Conservation (phyloP, 176 grass and related monocot species). For the Puccinellia tenuiflora region DNA sequence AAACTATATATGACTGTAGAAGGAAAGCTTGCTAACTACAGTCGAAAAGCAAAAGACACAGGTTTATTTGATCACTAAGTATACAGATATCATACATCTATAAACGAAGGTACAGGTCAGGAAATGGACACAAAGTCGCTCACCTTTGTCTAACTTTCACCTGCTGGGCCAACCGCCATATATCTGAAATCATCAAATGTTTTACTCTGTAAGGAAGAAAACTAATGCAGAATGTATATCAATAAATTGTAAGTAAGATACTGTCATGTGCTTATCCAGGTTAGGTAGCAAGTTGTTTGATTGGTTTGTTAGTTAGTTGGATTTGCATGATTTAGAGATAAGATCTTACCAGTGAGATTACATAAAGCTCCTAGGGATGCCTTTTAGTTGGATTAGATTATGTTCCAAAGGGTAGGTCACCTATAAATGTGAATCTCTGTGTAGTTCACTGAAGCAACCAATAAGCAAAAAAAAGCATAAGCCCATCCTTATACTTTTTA, state of each 20-base stretch:
- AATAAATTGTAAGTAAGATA: background rate
- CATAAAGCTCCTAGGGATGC: background rate
- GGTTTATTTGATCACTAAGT: background rate
- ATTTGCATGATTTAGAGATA: background rate
- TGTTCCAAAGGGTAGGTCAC: background rate
- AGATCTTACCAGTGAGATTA: background rate
- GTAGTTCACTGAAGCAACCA: background rate
- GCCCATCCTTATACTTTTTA: background rate
- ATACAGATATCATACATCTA: background rate
- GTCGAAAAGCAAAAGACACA: background rate
- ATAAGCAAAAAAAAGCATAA: background rate
- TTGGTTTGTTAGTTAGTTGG: background rate
- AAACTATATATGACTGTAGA: background rate
- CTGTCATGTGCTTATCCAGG: background rate
- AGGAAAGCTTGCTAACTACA: background rate
- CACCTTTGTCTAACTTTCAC: slow-evolving; percentile 98
- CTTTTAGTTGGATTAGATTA: background rate
- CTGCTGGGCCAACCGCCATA: slow-evolving; percentile 73
- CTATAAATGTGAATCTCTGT: background rate
- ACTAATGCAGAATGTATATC: background rate
- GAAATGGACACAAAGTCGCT: background rate
- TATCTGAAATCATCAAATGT: slow-evolving; percentile 63
- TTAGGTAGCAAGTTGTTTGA: background rate
- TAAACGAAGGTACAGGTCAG: background rate
- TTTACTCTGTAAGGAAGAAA: slow-evolving; percentile 15